Evolutionary conservation across 78 protist species (phyloP).

Genomic region (slime mould (Dictyostelium discoideum)): DNA sequence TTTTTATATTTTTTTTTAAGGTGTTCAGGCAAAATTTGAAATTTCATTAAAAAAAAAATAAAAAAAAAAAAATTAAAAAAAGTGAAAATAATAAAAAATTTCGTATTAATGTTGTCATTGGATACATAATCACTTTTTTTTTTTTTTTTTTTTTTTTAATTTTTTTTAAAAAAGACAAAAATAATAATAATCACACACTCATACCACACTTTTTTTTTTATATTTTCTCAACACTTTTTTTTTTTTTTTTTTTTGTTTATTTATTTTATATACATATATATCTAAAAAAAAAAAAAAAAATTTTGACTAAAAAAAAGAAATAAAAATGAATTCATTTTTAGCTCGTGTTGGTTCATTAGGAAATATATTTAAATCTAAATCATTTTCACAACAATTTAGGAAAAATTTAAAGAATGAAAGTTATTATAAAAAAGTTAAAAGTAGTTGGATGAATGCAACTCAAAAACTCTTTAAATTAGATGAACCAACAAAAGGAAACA

Average conservation of each 20-base stretch:
- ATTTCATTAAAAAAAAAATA: too few relatives aligned
- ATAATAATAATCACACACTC: not conserved
- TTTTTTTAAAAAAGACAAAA: too few relatives aligned
- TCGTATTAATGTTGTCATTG: too few relatives aligned
- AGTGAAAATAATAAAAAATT: too few relatives aligned
- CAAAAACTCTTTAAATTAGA: conserved; percentile 18
- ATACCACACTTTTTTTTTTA: not conserved
- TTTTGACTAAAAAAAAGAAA: not conserved
- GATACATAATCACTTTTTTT: too few relatives aligned
- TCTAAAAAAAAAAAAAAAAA: too few relatives aligned
- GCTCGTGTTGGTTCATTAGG: not conserved
- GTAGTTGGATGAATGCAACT: not conserved
- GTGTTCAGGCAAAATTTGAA: too few relatives aligned
- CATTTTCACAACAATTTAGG: not conserved
- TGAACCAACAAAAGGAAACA: conserved; percentile 22
- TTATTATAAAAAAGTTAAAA: not conserved
- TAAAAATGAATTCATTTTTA: not conserved
- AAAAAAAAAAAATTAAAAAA: too few relatives aligned
- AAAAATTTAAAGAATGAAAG: not conserved
- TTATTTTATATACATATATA: too few relatives aligned
- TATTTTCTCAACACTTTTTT: not conserved
- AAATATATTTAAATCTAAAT: not conserved
- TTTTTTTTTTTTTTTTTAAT: too few relatives aligned
- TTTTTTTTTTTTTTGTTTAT: too few relatives aligned
- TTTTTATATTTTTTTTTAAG: too few relatives aligned